Percentiles rank a stretch among this genome's conserved stretches.
phyloP scores from a whole-genome alignment of 2,329 filamentous ascomycete genomes.

The Aspergillus ustus region DNA sequence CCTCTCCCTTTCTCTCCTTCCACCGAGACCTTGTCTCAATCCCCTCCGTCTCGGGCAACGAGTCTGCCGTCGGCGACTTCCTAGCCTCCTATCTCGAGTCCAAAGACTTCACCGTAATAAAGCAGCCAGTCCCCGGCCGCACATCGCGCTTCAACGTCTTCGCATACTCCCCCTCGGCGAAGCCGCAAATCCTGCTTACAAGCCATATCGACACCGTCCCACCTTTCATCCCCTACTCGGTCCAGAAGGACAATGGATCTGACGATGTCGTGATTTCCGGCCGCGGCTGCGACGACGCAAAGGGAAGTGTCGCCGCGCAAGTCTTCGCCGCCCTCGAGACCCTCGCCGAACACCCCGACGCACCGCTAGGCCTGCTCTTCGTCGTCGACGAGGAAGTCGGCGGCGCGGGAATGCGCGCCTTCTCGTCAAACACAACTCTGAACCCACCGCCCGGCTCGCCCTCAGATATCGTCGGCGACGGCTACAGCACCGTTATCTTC shows the following conservation, averaged over 20 bases:
- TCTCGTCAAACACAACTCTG: slow-evolving; percentile 53
- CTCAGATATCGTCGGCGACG: slow-evolving; percentile 13
- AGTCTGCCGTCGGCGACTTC: slow-evolving; percentile 70
- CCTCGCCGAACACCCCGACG: slow-evolving; percentile 42
- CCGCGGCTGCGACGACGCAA: slow-evolving; percentile 53
- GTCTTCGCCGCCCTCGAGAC: slow-evolving; percentile 52
- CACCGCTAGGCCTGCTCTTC: slow-evolving; percentile 58
- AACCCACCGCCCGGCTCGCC: slow-evolving; percentile 39
- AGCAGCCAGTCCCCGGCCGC: slow-evolving; percentile 50
- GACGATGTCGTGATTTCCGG: slow-evolving; percentile 46
- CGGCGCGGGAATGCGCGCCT: slow-evolving; percentile 77
- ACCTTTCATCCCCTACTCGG: slow-evolving; percentile 54
- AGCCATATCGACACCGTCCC: slow-evolving; percentile 80
- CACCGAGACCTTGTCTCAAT: slow-evolving; percentile 77
- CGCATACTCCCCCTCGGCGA: slow-evolving; percentile 55
- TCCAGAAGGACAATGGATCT: slow-evolving; percentile 31
- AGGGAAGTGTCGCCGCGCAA: slow-evolving; percentile 51
- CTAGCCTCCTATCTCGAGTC: slow-evolving; percentile 68
- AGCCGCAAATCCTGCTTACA: slow-evolving; percentile 52
- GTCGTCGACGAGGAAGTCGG: slow-evolving; percentile 81
- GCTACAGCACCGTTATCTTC: slow-evolving; percentile 76
- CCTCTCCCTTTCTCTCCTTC: slow-evolving; percentile 65
- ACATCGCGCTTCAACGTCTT: slow-evolving; percentile 73
- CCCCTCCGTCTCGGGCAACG: slow-evolving; percentile 72
- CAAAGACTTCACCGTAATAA: slow-evolving; percentile 66